phyloP scores from a whole-genome alignment of 2,329 filamentous ascomycete genomes.

The Emmonsia crescens region DNA sequence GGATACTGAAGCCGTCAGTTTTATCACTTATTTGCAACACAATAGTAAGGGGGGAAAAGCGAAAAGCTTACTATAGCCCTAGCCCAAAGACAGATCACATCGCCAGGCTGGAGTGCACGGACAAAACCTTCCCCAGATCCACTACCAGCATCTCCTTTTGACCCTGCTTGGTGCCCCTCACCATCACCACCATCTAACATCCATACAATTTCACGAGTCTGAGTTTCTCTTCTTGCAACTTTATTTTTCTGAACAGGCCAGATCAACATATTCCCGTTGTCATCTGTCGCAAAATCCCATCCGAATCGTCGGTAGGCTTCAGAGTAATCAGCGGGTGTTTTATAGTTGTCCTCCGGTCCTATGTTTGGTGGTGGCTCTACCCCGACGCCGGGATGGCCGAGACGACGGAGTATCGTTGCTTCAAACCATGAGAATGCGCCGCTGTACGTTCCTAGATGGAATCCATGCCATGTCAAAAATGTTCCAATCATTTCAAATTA shows the following conservation, averaged over 20 bases:
- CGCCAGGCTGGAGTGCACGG: background rate
- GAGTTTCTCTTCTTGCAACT: background rate
- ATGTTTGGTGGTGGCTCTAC: background rate
- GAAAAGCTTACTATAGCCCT: background rate
- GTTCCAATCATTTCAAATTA: background rate
- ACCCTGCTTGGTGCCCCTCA: background rate
- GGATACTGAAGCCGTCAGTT: slow-evolving; percentile 1
- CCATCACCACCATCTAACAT: background rate
- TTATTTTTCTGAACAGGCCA: slow-evolving; percentile 1
- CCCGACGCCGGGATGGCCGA: background rate
- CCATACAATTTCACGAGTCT: slow-evolving; percentile 1
- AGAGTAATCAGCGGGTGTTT: background rate
- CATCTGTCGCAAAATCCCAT: slow-evolving; percentile 1
- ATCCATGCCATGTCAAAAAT: background rate
- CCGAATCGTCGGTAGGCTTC: background rate
- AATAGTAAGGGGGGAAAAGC: background rate
- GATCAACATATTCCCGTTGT: background rate
- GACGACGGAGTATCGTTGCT: slow-evolving; percentile 1
- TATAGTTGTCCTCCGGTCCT: background rate
- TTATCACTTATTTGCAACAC: background rate
- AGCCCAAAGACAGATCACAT: slow-evolving; percentile 4
- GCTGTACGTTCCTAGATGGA: slow-evolving; percentile 1
- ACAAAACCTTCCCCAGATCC: slow-evolving; percentile 1
- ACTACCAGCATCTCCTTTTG: background rate
- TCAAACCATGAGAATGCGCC: slow-evolving; percentile 2